Conservation (phyloP, 805 yeast species). For the Candida boidinii region DNA sequence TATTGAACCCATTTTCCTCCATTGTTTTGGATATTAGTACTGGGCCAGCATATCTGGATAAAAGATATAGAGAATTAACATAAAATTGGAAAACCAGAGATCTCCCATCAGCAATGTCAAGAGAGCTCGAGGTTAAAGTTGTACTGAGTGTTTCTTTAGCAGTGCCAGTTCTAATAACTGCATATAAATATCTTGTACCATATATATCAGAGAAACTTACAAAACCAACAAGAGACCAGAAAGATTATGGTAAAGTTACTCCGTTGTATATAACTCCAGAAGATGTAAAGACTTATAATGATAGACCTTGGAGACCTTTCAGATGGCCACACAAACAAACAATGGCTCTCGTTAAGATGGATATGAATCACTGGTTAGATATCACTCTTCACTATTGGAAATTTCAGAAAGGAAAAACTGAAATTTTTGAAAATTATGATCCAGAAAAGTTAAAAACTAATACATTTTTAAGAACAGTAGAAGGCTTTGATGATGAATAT, state of each 20-base stretch:
- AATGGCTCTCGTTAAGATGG: slow-evolving; percentile 40
- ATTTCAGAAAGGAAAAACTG: slow-evolving; percentile 32
- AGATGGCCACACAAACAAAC: slow-evolving; percentile 48
- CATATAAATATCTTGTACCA: slow-evolving; percentile 1
- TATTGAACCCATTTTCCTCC: no score
- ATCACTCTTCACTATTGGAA: slow-evolving; percentile 36
- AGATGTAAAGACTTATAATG: slow-evolving; percentile 13
- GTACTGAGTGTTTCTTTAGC: slow-evolving; percentile 6
- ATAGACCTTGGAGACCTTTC: slow-evolving; percentile 45
- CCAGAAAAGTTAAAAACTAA: slow-evolving; percentile 20
- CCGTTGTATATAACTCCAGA: slow-evolving; percentile 13
- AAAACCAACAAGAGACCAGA: neutral
- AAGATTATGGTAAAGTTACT: slow-evolving; percentile 9
- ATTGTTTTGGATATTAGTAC: no score
- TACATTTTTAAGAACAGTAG: slow-evolving; percentile 32
- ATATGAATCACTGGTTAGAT: slow-evolving; percentile 43
- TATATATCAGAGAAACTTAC: neutral
- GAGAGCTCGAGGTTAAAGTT: slow-evolving; percentile 2
- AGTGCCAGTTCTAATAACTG: slow-evolving; percentile 6
- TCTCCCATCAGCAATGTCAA: no score
- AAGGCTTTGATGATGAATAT: slow-evolving; percentile 26
- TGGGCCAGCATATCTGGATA: no score
- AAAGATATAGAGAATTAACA: no score
- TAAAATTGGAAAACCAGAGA: no score
- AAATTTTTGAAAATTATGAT: slow-evolving; percentile 32